Conservation (phyloP, 2,329 filamentous ascomycete species). For the Penicillium thymicola region DNA sequence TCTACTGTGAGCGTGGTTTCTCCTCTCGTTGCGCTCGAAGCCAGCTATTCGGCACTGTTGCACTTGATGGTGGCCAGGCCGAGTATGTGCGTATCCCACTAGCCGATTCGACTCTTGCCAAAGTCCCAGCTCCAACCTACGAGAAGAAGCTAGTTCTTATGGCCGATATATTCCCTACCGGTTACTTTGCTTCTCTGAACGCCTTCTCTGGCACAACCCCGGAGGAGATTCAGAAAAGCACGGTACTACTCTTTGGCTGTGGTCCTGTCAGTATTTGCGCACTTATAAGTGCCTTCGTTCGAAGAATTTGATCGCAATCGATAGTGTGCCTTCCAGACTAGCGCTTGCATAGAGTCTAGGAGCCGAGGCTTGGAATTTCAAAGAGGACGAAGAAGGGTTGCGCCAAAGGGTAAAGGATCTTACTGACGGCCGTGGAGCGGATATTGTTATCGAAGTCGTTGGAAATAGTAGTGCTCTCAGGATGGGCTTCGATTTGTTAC, state of each 20-base stretch:
- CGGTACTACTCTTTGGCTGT: slow-evolving; percentile 72
- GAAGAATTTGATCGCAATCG: slow-evolving; percentile 71
- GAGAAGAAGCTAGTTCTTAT: slow-evolving; percentile 75
- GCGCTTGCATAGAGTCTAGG: slow-evolving; percentile 68
- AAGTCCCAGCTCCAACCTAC: slow-evolving; percentile 64
- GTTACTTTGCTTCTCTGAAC: slow-evolving; percentile 75
- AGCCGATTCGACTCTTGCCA: slow-evolving; percentile 73
- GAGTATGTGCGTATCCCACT: slow-evolving; percentile 76
- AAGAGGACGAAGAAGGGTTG: slow-evolving; percentile 61
- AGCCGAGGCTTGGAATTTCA: slow-evolving; percentile 77
- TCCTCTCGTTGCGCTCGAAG: slow-evolving; percentile 70
- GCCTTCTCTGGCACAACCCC: slow-evolving; percentile 60
- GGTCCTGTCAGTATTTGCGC: slow-evolving; percentile 81
- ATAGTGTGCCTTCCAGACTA: slow-evolving; percentile 70
- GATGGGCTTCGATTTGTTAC: slow-evolving; percentile 67
- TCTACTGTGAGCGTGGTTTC: slow-evolving; percentile 73
- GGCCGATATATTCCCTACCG: slow-evolving; percentile 84
- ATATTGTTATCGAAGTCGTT: slow-evolving; percentile 76
- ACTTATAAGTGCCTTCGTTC: slow-evolving; percentile 69
- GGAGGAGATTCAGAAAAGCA: slow-evolving; percentile 41
- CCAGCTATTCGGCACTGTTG: slow-evolving; percentile 65
- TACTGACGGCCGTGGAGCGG: slow-evolving; percentile 75
- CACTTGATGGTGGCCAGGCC: slow-evolving; percentile 73
- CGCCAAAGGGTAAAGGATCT: slow-evolving; percentile 58
- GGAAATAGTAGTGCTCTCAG: slow-evolving; percentile 64